phyloP scores from a whole-genome alignment of 441 rosid genomes.

The Hura crepitans region DNA sequence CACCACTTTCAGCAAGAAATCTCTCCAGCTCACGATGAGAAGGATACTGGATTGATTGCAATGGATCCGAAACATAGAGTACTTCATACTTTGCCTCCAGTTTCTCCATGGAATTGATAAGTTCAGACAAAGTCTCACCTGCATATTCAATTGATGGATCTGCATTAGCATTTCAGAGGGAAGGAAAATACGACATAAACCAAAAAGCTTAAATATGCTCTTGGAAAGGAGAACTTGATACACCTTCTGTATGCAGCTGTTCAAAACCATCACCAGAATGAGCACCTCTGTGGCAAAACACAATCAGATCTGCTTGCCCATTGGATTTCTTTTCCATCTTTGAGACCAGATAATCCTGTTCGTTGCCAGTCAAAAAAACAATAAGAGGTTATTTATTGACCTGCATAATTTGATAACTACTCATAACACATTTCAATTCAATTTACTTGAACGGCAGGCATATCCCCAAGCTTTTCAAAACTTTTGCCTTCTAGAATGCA shows the following conservation, averaged over 20 bases:
- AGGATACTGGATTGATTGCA: conserved; percentile 47
- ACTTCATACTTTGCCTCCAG: conserved; percentile 63
- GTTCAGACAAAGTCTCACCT: conserved; percentile 65
- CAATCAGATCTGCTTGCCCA: conserved; percentile 65
- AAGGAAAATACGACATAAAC: conserved; percentile 1
- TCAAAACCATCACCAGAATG: conserved; percentile 37
- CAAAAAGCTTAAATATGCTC: conserved; percentile 2
- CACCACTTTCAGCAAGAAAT: conserved; percentile 63
- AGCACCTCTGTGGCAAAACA: conserved; percentile 58
- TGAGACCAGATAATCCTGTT: conserved; percentile 62
- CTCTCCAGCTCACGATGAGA: conserved; percentile 57
- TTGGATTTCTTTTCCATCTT: conserved; percentile 52
- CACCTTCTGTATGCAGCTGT: conserved; percentile 53
- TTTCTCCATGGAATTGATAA: conserved; percentile 57
- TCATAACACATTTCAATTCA: conserved; percentile 6
- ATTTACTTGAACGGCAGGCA: conserved; percentile 61
- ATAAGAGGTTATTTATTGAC: background rate
- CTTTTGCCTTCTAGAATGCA: conserved; percentile 59
- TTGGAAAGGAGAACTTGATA: conserved; percentile 27
- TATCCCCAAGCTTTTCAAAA: conserved; percentile 53
- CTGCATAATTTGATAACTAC: background rate
- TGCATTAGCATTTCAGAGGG: conserved; percentile 9
- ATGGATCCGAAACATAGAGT: conserved; percentile 77
- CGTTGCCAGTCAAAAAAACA: conserved; percentile 7
- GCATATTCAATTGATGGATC: conserved; percentile 25